Conservation (phyloP, 495 filamentous ascomycete species). For the Achaetomiella virescens region DNA sequence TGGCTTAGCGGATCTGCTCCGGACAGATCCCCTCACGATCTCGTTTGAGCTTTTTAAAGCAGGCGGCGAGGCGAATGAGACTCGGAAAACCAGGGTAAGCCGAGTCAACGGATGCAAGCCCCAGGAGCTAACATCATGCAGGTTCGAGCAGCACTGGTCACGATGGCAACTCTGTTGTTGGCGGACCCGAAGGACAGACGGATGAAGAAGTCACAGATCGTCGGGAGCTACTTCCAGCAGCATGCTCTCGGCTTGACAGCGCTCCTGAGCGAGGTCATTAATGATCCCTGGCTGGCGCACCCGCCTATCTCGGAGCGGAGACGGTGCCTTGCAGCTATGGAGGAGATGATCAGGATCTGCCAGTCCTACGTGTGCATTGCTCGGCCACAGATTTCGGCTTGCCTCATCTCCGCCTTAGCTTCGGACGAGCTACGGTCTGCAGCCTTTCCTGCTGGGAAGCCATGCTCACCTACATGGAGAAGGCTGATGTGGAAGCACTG, state of each 20-base stretch:
- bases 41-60: conserved; percentile 80
- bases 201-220: conserved; percentile 49
- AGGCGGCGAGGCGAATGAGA: conserved; percentile 60
- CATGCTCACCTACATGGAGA: conserved; percentile 64
- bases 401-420: conserved; percentile 74
- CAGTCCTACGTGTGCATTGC: conserved; percentile 65
- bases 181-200: conserved; percentile 38
- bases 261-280: conserved; percentile 73
- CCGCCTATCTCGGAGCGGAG: conserved; percentile 57
- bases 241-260: conserved; percentile 86
- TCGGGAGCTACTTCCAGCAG: conserved; percentile 76
- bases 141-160: conserved; percentile 57
- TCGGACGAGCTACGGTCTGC: conserved; percentile 63
- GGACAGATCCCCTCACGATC: conserved; percentile 66
- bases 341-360: conserved; percentile 76
- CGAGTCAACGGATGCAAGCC: neutral
- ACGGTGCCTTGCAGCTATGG: conserved; percentile 72
- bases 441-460: conserved; percentile 79
- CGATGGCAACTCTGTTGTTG: conserved; percentile 60
- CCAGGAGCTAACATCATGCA: conserved; percentile 25
- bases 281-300: conserved; percentile 53
- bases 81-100: conserved; percentile 47
- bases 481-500: conserved; percentile 69
- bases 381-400: conserved; percentile 87
- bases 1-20: conserved; percentile 61